phyloP scores from a whole-genome alignment of 345 rosid genomes.

The Moricandia moricandioides region DNA sequence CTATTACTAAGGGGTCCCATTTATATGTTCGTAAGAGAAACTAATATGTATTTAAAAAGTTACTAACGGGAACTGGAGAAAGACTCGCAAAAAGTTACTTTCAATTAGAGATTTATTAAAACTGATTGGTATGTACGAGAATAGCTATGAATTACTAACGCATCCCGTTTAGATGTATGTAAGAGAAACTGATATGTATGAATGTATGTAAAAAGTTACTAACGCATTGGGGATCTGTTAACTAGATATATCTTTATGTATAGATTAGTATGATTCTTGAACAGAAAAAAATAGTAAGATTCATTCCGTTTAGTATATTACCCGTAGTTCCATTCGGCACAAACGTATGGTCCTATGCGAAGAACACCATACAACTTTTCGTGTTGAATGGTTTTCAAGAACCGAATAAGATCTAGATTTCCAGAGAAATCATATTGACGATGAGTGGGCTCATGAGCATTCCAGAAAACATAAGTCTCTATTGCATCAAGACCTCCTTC shows the following conservation, averaged over 20 bases:
- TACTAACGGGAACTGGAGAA: not conserved
- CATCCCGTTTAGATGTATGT: not conserved
- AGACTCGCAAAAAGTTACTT: not conserved
- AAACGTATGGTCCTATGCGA: not conserved
- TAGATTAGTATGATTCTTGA: not conserved
- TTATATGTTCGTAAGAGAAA: not conserved
- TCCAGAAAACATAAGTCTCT: constrained; percentile 60
- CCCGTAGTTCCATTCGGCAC: not conserved
- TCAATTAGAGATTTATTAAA: not conserved
- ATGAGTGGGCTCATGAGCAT: constrained; percentile 49
- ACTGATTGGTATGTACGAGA: not conserved
- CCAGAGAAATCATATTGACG: constrained; percentile 45
- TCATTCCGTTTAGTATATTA: not conserved
- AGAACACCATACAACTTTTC: not conserved
- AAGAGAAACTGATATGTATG: not conserved
- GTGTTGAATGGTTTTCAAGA: not conserved
- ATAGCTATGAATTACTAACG: not conserved
- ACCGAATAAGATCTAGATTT: not conserved
- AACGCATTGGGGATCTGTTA: not conserved
- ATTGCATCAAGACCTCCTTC: constrained; percentile 55
- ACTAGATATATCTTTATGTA: not conserved
- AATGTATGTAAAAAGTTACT: not conserved
- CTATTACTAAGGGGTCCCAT: not conserved
- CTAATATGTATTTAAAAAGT: not conserved
- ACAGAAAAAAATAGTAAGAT: not conserved